Evolutionary conservation across 805 yeast genomes (phyloP), one percentile per base, ranked within the genome.

Genomic region (Metschnikowia sp.): DNA sequence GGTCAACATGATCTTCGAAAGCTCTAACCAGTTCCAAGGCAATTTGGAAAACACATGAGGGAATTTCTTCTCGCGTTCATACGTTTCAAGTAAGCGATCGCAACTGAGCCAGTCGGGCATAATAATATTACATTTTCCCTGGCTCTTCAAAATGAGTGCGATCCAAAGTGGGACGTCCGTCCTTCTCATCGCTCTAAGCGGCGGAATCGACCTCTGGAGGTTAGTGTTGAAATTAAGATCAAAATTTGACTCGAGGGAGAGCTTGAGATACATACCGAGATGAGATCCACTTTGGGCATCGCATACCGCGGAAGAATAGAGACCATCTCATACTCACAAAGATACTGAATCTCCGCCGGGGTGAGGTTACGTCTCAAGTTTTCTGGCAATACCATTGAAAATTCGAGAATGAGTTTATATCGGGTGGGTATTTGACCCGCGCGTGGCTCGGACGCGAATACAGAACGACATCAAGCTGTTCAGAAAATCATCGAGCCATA

Each of bases 21-120:
- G 61, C 42, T 92, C 96, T 19, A 90, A 70, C 99, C 99, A 94
- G 61, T 84, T 81, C 82, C 85, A 84, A 0, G 98, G 98, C 42
- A 92, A 66, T 8, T 73, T 67, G 46, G 88, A 78, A 60, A 92
- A 92, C 49, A 78, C 69, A 32, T 76, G 75, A 1, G 81, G 75
- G 46, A 77, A 62, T 5, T 72, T 70, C 32, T 80, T 69, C 60
- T 92, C 98, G 50, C 78, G 83, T 18, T 84, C 88, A 55, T 86
- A 81, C 37, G 76, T 72, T 6, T 70, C 74, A 45, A 78, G 77
- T 47, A 92, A 64, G 42, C 71, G 72, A 15, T 71, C 70, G 40
- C 78, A 65, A 9, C 76, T 77, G 9, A 94, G 73, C 99, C 99
- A 94, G 1, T 71, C 75, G 0, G 99, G 99, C 11, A 90, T 84